Evolutionary conservation across 768 basidiomycete species (phyloP).

Genomic region (Hysterangium stoloniferum): DNA sequence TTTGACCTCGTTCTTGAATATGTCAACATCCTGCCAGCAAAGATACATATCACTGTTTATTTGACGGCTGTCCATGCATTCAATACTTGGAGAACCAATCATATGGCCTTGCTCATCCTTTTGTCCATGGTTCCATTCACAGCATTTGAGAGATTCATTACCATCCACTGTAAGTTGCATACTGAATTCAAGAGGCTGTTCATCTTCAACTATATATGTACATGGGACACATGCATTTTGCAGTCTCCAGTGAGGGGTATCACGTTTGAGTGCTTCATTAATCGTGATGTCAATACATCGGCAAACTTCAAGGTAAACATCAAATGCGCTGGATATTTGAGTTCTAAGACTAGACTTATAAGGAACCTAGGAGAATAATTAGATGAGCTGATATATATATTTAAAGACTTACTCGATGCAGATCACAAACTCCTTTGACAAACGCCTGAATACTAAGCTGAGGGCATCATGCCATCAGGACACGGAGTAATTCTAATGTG

Average conservation of each 20-base stretch:
- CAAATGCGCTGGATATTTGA: conserved; percentile 26
- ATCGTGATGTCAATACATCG: conserved; percentile 18
- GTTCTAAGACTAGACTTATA: conserved; percentile 19
- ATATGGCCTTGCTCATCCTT: conserved; percentile 16
- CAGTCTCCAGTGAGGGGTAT: conserved; percentile 25
- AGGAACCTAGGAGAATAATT: conserved; percentile 13
- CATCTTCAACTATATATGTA: conserved; percentile 26
- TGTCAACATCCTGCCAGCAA: conserved; percentile 19
- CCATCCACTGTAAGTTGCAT: conserved; percentile 25
- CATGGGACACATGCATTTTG: conserved; percentile 31
- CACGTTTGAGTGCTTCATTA: conserved; percentile 19
- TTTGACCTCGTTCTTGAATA: conserved; percentile 25
- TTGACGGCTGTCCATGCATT: background rate
- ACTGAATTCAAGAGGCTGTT: conserved; percentile 21
- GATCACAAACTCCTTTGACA: background rate
- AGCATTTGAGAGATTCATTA: conserved; percentile 27
- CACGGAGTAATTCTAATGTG: too few species aligned
- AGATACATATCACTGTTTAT: conserved; percentile 23
- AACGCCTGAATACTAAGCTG: conserved; percentile 1
- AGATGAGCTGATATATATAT: too few species aligned
- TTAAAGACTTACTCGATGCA: background rate
- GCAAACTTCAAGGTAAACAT: conserved; percentile 27
- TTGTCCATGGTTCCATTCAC: conserved; percentile 18
- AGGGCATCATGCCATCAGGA: background rate
- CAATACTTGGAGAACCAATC: conserved; percentile 8